Base-by-base conservation (phyloP, 2,329 filamentous ascomycete genomes). In the Dactylellina sp. region DNA sequence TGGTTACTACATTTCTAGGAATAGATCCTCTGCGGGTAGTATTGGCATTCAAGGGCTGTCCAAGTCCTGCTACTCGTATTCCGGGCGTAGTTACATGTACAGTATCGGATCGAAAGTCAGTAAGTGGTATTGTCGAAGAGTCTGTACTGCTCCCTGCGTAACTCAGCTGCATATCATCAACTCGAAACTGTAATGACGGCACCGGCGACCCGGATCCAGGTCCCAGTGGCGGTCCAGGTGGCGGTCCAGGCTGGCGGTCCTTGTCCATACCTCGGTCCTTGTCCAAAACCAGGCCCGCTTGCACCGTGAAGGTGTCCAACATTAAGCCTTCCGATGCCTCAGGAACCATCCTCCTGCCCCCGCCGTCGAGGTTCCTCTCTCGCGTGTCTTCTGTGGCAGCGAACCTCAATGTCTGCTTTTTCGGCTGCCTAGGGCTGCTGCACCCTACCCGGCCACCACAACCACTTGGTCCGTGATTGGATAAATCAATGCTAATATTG, bases 371-470 rank as follows among this genome's bases (percentile, higher is more conserved):
- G 18, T 25, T 35, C 44, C 57, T 62, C 32, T 56, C 49, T 25
- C 20, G 35, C 18, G 40, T 55, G 18, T 71, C 66, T 18, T 63
- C 59, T 12, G 47, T 62, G 0, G 49, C 59, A 12, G 55, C 65
- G 39, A 71, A 37, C 44, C 16, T 55, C 50, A 39, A 42, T 4
- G 14, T 20, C 7, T 39, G 50, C 1, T 40, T 39, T 28, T 32
- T 40, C 6, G 18, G 28, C 24, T 7, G 7, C 35, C 22, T 49
- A 42, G 50, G 50, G 22, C 57, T 63, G 11, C 32, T 44, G 39
- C 44, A 59, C 12, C 18, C 16, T 20, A 18, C 40, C 12, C 14
- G 5, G 0, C 53, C 37, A 1, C 5, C 39, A 9, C 53, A 37
- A 18, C 53, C 25, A 7, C 39, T 37, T 2, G 14, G 25, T 5